A percentile compares a stretch with the other conserved stretches of the same genome.
Evolutionary conservation across 2,329 filamentous ascomycete genomes (phyloP).

Genomic region (Leptographium galeiforme): DNA sequence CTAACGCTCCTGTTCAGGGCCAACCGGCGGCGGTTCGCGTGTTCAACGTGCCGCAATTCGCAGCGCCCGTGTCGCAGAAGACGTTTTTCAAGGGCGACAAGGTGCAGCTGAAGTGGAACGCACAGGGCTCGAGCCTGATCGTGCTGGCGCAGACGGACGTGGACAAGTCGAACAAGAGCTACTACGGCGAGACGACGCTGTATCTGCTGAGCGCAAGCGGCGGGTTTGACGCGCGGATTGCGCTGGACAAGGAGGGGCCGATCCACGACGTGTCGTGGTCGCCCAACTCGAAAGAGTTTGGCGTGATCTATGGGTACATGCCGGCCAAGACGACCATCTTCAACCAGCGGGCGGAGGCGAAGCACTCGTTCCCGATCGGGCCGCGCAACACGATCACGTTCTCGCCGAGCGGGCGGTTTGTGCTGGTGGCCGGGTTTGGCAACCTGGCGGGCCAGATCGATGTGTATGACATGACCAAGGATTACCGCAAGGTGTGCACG

Average conservation of each 20-base stretch:
- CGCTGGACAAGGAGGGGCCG: conserved; percentile 90
- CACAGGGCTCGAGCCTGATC: conserved; percentile 76
- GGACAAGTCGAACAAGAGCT: conserved; percentile 96
- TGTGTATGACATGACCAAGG: conserved; percentile 89
- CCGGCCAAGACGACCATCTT: conserved; percentile 98
- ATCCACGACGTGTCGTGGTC: conserved; percentile 97
- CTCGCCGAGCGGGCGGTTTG: conserved; percentile 85
- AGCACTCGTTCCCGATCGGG: conserved; percentile 72
- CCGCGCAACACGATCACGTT: conserved; percentile 93
- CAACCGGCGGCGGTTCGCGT: conserved; percentile 90
- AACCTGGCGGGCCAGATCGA: conserved; percentile 97
- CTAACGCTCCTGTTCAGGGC: conserved; percentile 39
- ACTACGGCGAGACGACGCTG: conserved; percentile 96
- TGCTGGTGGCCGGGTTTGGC: conserved; percentile 89
- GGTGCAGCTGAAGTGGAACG: conserved; percentile 97
- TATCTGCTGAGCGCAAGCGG: conserved; percentile 89
- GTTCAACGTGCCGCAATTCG: conserved; percentile 84
- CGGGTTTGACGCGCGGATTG: conserved; percentile 81
- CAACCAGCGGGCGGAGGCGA: conserved; percentile 71
- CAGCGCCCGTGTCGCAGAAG: conserved; percentile 78
- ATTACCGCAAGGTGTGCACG: conserved; percentile 82
- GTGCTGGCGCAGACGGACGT: conserved; percentile 96
- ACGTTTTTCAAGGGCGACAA: conserved; percentile 99
- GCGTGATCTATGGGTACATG: conserved; percentile 96
- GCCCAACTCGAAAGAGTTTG: conserved; percentile 93